Conservation (phyloP, 225 moss, liverwort and hornwort species). For the Pseudoscleropodium purum region DNA sequence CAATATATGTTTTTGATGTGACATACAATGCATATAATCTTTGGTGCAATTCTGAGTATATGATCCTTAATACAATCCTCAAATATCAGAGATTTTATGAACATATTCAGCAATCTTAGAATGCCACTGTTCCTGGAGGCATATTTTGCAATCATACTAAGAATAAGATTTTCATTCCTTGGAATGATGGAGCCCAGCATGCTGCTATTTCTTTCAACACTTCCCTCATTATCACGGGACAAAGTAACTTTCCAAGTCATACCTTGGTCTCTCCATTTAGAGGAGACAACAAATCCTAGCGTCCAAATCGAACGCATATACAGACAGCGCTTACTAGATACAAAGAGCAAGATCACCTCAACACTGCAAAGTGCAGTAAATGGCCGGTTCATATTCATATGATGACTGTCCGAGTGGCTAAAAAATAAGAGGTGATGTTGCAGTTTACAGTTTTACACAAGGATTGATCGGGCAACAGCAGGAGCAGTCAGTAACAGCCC, state of each 20-base stretch:
- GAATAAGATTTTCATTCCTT: background rate
- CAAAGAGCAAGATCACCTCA: background rate
- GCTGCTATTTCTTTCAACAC: background rate
- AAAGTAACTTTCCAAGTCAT: background rate
- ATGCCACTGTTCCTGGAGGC: background rate
- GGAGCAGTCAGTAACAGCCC: constrained; percentile 17
- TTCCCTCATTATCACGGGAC: background rate
- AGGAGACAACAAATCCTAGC: background rate
- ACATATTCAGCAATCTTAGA: background rate
- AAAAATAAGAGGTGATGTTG: constrained; percentile 19
- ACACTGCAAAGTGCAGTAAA: constrained; percentile 3
- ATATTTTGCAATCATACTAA: no score
- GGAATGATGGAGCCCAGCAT: background rate
- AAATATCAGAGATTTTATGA: background rate
- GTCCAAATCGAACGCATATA: background rate
- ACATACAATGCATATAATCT: background rate
- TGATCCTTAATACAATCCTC: background rate
- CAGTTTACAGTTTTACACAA: constrained; percentile 54
- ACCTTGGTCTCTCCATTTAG: background rate
- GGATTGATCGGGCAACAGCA: constrained; percentile 25
- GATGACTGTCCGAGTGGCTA: constrained; percentile 1
- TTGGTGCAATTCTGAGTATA: no score
- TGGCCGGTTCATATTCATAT: constrained; percentile 2
- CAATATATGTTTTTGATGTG: no score
- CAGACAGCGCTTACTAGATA: background rate